Evolutionary conservation across 805 yeast species (phyloP), one percentile per base, ranked within the genome.

Genomic region (Hanseniaspora guilliermondii): DNA sequence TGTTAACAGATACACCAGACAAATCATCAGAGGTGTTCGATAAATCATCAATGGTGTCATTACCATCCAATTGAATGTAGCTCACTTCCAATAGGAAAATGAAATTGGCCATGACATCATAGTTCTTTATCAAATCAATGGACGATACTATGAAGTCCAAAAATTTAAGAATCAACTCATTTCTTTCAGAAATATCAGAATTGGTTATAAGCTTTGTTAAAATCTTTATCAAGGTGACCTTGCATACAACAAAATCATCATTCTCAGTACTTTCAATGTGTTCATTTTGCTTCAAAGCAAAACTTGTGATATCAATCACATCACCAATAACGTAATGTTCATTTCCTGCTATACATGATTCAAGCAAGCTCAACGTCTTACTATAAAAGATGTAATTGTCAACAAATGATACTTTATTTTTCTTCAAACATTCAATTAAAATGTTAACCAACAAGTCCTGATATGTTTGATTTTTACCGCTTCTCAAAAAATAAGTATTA

Each of bases 91-190:
- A 64, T 12, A 83, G 68, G 16, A 68, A 64, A 21, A 77, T 68
- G 47, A 67, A 67, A 0, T 70, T 63, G 1, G 65, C 56, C 6
- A 68, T 58, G 11, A 67, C 64, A 8, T 66, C 50, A 3, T 79
- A 68, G 4, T 76, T 67, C 19, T 70, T 67, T 53, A 78, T 70
- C 6, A 66, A 65, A 3, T 71, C 60, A n/a, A 82, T 68, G 9
- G 82, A 80, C 8, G 71, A 68, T 3, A 74, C 73, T 24, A 82
- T 65, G 53, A 76, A 78, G 39, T 73, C 73, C 32, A 79, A 60
- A 49, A 65, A 68, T 49, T 64, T 63, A 44, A 68, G 46, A 42
- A 61, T 62, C 8, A 66, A 64, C 4, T 63, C 65, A 47, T 65
- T 62, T 25, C 58, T 58, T 53, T 66, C 69, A 0, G 70, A 65